These are phyloP conservation scores for Penicillium macrosclerotiorum DNA, from an alignment of 495 filamentous ascomycete species.

Conservation along the genomic window DNA sequence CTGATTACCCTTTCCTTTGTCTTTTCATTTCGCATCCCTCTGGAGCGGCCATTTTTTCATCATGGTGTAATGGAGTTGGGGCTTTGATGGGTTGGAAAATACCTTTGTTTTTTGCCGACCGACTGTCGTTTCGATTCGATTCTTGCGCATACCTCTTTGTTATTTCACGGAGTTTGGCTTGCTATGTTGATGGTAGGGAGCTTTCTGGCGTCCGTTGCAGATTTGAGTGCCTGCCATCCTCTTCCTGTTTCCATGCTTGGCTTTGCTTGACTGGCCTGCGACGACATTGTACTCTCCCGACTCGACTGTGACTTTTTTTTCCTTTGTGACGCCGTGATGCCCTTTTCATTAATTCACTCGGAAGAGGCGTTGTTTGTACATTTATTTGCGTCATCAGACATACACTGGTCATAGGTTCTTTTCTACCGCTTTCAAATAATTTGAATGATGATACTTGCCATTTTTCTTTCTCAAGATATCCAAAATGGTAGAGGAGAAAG, in stretches of 20 bases:
- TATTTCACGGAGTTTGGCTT: constrained; percentile 23
- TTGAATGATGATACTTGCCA: background rate
- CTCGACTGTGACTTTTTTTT: constrained; percentile 23
- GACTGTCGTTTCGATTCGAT: constrained; percentile 13
- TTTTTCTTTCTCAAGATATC: background rate
- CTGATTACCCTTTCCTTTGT: constrained; percentile 12
- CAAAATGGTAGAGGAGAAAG: too few species aligned
- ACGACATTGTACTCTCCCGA: constrained; percentile 9
- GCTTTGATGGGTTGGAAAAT: constrained; percentile 5
- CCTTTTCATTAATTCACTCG: constrained; percentile 22
- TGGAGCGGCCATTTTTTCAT: constrained; percentile 11
- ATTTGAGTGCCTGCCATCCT: background rate
- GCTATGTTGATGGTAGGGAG: constrained; percentile 9
- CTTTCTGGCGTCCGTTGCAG: constrained; percentile 18
- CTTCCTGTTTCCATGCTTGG: background rate
- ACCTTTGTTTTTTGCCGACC: constrained; percentile 5
- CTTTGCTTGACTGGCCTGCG: background rate
- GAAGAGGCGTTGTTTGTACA: constrained; percentile 33
- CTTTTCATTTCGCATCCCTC: constrained; percentile 7
- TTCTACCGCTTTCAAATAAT: background rate
- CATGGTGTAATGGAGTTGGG: constrained; percentile 11
- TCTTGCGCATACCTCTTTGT: constrained; percentile 31
- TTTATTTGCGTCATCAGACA: constrained; percentile 28
- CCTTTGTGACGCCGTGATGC: constrained; percentile 41
- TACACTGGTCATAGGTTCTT: constrained; percentile 13